A percentile compares a stretch with the other conserved stretches of the same genome.
phyloP scores from a whole-genome alignment of 2,329 filamentous ascomycete genomes.

The Trichoderma atrobrunneum region DNA sequence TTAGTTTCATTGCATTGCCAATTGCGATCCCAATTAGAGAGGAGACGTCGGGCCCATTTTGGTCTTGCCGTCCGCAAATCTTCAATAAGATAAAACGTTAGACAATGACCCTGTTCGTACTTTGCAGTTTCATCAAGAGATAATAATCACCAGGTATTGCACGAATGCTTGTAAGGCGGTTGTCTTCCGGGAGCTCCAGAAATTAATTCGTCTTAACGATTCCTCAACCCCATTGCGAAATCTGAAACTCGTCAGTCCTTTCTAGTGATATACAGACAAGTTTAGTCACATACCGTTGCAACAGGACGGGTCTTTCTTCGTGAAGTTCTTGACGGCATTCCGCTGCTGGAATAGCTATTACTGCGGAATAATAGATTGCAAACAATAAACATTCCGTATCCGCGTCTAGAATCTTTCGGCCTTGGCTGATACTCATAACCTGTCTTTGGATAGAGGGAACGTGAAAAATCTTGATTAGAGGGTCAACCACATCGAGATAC shows the following conservation, averaged over 20 bases:
- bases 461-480: conserved; percentile 22
- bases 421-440: not conserved
- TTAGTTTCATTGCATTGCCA: conserved; percentile 23
- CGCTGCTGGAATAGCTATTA: conserved; percentile 2
- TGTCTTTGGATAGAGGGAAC: conserved; percentile 15
- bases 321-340: conserved; percentile 14
- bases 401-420: not conserved
- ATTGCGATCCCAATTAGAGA: conserved; percentile 21
- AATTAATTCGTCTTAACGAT: conserved; percentile 12
- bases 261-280: not conserved
- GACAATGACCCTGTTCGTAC: not conserved
- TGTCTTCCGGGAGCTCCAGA: conserved; percentile 18
- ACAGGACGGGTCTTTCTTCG: not conserved
- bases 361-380: conserved; percentile 21
- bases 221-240: not conserved
- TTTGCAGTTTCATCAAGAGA: too few species aligned
- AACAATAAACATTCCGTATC: conserved; percentile 20
- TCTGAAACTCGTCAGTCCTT: not conserved
- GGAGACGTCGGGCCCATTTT: conserved; percentile 16
- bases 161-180: conserved; percentile 22
- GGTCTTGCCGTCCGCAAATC: conserved; percentile 13
- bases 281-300: conserved; percentile 5
- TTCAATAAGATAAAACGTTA: not conserved
- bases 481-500: conserved; percentile 21
- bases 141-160: conserved; percentile 19